Evolutionary conservation across 2,329 filamentous ascomycete genomes (phyloP).

Genomic region (Aureobasidium zeae): DNA sequence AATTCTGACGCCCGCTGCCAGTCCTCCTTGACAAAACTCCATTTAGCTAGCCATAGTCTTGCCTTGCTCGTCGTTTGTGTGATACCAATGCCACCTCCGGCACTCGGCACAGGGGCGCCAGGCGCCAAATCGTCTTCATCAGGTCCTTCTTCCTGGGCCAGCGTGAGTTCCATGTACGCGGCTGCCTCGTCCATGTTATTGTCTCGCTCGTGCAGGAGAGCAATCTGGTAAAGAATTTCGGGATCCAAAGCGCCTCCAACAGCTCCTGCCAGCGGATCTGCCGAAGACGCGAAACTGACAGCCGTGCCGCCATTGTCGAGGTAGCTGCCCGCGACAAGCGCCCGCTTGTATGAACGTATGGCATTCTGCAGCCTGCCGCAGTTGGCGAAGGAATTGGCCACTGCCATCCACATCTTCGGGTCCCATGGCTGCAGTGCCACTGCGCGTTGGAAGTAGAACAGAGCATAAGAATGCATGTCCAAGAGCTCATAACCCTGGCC

Average conservation of each 20-base stretch:
- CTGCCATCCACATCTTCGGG: conserved; percentile 97
- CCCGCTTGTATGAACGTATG: conserved; percentile 90
- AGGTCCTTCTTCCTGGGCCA: conserved; percentile 78
- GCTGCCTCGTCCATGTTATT: conserved; percentile 71
- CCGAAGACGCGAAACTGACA: conserved; percentile 40
- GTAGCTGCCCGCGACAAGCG: conserved; percentile 77
- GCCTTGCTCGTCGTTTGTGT: conserved; percentile 88
- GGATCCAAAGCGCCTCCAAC: conserved; percentile 64
- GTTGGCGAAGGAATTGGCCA: conserved; percentile 82
- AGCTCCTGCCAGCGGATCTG: conserved; percentile 37
- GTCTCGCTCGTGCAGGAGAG: conserved; percentile 74
- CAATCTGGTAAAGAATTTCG: conserved; percentile 83
- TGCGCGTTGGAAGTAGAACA: conserved; percentile 97
- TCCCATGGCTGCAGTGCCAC: conserved; percentile 91
- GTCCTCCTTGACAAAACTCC: conserved; percentile 67
- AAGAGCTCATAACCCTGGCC: conserved; percentile 96
- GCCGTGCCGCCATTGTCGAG: conserved; percentile 57
- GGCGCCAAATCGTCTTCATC: conserved; percentile 29
- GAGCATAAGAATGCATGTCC: conserved; percentile 93
- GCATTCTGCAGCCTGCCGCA: conserved; percentile 81
- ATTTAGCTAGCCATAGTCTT: conserved; percentile 82
- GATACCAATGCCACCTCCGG: conserved; percentile 59
- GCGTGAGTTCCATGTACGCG: conserved; percentile 89
- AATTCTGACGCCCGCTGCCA: conserved; percentile 68
- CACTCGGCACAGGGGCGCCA: conserved; percentile 26